These are phyloP conservation scores for Trichoderma sp. DNA, from an alignment of 2,329 filamentous ascomycete species.

Conservation along the genomic window DNA sequence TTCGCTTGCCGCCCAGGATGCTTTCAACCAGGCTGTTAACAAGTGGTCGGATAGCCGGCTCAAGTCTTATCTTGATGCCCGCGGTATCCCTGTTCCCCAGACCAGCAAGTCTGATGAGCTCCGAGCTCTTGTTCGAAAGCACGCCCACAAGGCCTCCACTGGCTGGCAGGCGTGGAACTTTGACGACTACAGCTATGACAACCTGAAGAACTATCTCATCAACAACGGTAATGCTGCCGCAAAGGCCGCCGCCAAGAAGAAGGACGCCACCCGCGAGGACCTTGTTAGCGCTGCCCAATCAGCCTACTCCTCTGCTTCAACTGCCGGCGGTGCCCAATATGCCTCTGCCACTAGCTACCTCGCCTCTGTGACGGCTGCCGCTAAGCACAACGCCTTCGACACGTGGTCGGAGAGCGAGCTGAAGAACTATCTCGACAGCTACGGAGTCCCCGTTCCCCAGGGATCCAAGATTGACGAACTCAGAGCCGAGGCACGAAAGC, in stretches of 20 bases:
- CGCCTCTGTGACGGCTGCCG: constrained; percentile 62
- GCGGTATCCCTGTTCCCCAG: constrained; percentile 74
- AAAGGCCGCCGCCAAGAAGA: constrained; percentile 62
- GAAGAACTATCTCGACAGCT: constrained; percentile 78
- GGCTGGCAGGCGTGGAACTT: constrained; percentile 77
- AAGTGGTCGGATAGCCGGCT: constrained; percentile 75
- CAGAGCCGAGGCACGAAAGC: constrained; percentile 68
- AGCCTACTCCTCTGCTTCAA: constrained; percentile 60
- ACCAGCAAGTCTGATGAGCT: constrained; percentile 71
- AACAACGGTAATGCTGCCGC: constrained; percentile 56
- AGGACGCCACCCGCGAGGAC: constrained; percentile 70
- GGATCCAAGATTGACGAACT: constrained; percentile 69
- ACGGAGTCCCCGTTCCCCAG: constrained; percentile 68
- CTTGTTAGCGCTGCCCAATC: constrained; percentile 65
- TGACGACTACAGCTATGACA: constrained; percentile 72
- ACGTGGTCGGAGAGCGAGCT: constrained; percentile 73
- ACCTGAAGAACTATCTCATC: constrained; percentile 61
- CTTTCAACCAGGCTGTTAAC: constrained; percentile 63
- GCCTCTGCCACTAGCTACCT: constrained; percentile 74
- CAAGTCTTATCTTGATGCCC: constrained; percentile 76
- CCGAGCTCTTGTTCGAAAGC: constrained; percentile 70
- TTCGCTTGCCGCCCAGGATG: constrained; percentile 61
- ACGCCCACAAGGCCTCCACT: constrained; percentile 68
- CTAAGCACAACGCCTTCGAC: constrained; percentile 68
- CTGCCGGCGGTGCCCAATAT: constrained; percentile 56